Evolutionary conservation across 2,329 filamentous ascomycete species (phyloP).

Genomic region (Penicillium sp.): DNA sequence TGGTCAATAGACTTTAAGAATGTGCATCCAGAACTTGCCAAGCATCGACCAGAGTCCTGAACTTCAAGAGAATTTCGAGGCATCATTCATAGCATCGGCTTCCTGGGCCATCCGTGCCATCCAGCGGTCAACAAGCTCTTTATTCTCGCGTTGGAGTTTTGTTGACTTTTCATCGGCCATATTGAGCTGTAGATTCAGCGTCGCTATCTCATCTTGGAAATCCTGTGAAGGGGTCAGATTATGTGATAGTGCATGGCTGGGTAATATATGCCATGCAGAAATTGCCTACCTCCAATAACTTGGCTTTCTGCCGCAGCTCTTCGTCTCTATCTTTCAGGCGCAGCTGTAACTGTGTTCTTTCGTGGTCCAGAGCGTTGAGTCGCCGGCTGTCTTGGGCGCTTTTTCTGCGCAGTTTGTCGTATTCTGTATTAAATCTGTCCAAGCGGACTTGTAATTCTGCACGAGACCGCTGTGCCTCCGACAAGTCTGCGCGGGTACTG

Average conservation of each 20-base stretch:
- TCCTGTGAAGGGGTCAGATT: constrained; percentile 46
- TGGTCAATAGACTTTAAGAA: neutral
- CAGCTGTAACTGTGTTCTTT: constrained; percentile 57
- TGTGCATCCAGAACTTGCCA: neutral
- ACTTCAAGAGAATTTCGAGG: constrained; percentile 44
- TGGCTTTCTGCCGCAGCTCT: constrained; percentile 76
- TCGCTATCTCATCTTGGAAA: constrained; percentile 88
- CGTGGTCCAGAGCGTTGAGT: constrained; percentile 58
- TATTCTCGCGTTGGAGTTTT: constrained; percentile 74
- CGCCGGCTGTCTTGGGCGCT: constrained; percentile 56
- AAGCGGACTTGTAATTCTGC: constrained; percentile 62
- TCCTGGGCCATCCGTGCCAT: constrained; percentile 82
- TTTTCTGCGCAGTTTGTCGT: constrained; percentile 58
- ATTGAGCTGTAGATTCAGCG: constrained; percentile 79
- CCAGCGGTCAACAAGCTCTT: constrained; percentile 84
- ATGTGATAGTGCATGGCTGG: neutral
- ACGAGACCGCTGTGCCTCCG: constrained; percentile 70
- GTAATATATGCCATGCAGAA: neutral
- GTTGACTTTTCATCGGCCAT: constrained; percentile 72
- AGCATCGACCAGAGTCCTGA: neutral
- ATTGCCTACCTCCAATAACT: constrained; percentile 64
- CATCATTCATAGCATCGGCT: constrained; percentile 77
- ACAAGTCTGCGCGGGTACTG: constrained; percentile 59
- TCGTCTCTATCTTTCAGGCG: constrained; percentile 76
- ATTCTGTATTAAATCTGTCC: constrained; percentile 57